Percentiles rank a stretch among this genome's conserved stretches.
These are phyloP conservation scores for Cymbopogon flexuosus DNA, from an alignment of 202 grass and related monocot genomes.

Conservation along the genomic window DNA sequence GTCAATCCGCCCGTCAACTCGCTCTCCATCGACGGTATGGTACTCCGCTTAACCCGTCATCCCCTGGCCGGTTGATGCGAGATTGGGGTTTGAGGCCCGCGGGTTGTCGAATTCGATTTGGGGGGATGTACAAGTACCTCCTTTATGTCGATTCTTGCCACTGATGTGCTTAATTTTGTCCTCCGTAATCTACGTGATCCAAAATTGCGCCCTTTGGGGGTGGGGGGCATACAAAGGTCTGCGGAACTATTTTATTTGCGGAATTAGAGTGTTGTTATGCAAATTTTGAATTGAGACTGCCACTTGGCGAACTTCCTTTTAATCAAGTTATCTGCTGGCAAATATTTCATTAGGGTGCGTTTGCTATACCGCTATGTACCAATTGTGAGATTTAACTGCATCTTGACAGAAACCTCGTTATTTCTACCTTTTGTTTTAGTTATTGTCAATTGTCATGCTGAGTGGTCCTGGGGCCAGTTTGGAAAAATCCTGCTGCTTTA, in stretches of 20 bases:
- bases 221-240: neutral
- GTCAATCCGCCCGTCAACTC: constrained; percentile 77
- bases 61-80: neutral
- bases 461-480: neutral
- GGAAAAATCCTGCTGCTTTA: neutral
- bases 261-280: neutral
- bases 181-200: neutral
- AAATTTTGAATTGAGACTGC: neutral
- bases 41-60: neutral
- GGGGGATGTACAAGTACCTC: neutral
- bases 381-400: constrained; percentile 12
- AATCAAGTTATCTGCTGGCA: neutral
- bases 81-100: neutral
- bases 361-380: neutral
- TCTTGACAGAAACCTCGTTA: neutral
- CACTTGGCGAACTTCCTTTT: neutral
- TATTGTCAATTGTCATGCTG: neutral
- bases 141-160: neutral
- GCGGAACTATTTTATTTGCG: neutral
- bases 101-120: neutral
- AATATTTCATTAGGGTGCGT: neutral
- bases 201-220: neutral
- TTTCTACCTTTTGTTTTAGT: neutral
- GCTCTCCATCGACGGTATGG: constrained; percentile 67
- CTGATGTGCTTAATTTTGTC: constrained; percentile 3